Percentiles rank a stretch among this genome's conserved stretches.
phyloP scores from a whole-genome alignment of 768 basidiomycete genomes.

The Leccinum truebloodii region DNA sequence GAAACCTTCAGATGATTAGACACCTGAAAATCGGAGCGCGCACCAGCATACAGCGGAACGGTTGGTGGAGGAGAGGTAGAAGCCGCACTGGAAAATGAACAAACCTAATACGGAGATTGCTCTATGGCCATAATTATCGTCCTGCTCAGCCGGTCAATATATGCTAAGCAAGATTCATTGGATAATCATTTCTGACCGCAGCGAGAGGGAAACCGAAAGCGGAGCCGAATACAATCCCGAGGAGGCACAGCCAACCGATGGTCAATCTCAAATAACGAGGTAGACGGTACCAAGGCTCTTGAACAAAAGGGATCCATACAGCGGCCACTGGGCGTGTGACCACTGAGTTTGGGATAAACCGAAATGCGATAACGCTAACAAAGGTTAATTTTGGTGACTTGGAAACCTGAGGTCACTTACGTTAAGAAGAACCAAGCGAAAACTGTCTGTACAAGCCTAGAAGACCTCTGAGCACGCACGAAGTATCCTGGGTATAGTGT shows the following conservation, averaged over 20 bases:
- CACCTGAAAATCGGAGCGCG: constrained; percentile 17
- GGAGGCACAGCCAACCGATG: constrained; percentile 74
- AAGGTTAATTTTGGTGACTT: constrained; percentile 1
- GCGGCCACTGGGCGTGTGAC: constrained; percentile 71
- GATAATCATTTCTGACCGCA: constrained; percentile 39
- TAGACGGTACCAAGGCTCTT: constrained; percentile 67
- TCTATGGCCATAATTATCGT: constrained; percentile 72
- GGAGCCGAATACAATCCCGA: constrained; percentile 81
- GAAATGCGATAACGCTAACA: constrained; percentile 72
- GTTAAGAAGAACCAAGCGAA: constrained; percentile 83
- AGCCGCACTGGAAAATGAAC: constrained; percentile 73
- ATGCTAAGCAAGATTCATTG: constrained; percentile 4
- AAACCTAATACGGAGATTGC: constrained; percentile 82
- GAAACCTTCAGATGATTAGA: constrained; percentile 2
- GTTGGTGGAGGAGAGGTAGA: constrained; percentile 67
- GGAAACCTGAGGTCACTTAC: constrained; percentile 40
- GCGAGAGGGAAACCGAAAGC: constrained; percentile 78
- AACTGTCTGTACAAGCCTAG: constrained; percentile 76
- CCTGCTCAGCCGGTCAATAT: constrained; percentile 37
- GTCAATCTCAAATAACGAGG: constrained; percentile 54
- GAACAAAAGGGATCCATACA: constrained; percentile 66
- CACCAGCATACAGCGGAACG: constrained; percentile 73
- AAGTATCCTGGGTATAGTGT: constrained; percentile 1
- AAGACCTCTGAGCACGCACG: constrained; percentile 3
- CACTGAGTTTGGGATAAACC: constrained; percentile 74